Conservation (phyloP, 106 monocot species). For the Cymbidium sinense region DNA sequence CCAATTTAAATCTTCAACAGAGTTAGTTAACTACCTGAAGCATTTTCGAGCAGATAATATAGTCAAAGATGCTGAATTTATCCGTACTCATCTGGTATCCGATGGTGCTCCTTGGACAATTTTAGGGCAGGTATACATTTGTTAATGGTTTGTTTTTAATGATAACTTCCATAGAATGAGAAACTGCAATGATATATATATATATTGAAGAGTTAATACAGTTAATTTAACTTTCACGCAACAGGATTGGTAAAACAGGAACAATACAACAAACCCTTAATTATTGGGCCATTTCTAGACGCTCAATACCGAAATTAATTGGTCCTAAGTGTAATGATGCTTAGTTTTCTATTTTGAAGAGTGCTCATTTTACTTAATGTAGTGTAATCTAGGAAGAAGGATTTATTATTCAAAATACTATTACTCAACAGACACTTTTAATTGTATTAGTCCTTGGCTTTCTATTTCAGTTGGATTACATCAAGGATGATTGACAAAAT, state of each 20-base stretch:
- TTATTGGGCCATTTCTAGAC: neutral
- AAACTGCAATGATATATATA: neutral
- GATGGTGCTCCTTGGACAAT: conserved; percentile 81
- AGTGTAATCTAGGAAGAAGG: no score
- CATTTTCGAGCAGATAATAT: conserved; percentile 96
- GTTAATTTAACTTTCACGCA: neutral
- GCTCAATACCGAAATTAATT: no score
- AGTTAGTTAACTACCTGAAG: conserved; percentile 64
- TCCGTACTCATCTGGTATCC: conserved; percentile 62
- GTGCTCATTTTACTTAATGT: no score
- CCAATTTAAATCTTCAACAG: conserved; percentile 57
- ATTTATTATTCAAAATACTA: no score
- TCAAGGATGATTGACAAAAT: no score
- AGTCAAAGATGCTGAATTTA: conserved; percentile 88
- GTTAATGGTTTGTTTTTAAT: neutral
- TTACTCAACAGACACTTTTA: no score
- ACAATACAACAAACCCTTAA: neutral
- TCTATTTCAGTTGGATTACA: no score
- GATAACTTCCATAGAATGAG: neutral
- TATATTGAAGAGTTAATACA: neutral
- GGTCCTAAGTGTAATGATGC: no score
- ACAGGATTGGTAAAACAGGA: no score
- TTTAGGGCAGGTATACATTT: conserved; percentile 69
- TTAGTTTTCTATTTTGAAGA: no score
- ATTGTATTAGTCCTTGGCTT: no score